Percentiles rank a stretch among this genome's conserved stretches.
Evolutionary conservation across 1,284 basidiomycete species (phyloP).

Genomic region (Polyporus tsugae): DNA sequence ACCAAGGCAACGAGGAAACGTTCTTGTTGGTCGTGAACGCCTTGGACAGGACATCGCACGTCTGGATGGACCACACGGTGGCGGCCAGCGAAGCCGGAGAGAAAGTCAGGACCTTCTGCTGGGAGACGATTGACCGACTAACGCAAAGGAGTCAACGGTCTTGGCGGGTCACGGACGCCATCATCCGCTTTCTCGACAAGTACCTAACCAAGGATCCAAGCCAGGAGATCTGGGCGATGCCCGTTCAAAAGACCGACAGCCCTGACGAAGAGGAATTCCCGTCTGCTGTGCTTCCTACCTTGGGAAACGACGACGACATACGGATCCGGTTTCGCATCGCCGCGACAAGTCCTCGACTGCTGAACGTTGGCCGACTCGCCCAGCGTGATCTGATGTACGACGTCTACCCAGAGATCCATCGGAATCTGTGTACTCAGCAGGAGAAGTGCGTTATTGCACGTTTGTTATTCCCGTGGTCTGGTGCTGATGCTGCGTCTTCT

Average conservation of each 20-base stretch:
- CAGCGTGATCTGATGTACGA: constrained; percentile 40
- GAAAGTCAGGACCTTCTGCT: constrained; percentile 55
- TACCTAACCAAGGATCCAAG: constrained; percentile 71
- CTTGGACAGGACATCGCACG: constrained; percentile 67
- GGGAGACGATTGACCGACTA: constrained; percentile 59
- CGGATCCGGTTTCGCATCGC: constrained; percentile 86
- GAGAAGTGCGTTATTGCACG: constrained; percentile 51
- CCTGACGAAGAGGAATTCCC: constrained; percentile 49
- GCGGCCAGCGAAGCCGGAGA: constrained; percentile 50
- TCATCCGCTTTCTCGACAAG: constrained; percentile 71
- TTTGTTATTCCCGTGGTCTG: constrained; percentile 16
- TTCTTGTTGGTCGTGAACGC: constrained; percentile 67
- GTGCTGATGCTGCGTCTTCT: constrained; percentile 23
- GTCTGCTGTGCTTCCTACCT: constrained; percentile 55
- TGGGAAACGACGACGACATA: constrained; percentile 80
- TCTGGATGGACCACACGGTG: constrained; percentile 64
- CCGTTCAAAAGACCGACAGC: constrained; percentile 35
- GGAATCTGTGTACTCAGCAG: constrained; percentile 51
- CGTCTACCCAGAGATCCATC: constrained; percentile 56
- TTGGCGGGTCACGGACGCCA: constrained; percentile 75
- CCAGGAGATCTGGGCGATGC: constrained; percentile 57
- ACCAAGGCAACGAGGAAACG: constrained; percentile 61
- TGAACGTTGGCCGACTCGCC: constrained; percentile 50
- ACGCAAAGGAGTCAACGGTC: constrained; percentile 55
- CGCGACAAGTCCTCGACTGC: constrained; percentile 67